Evolutionary conservation across 2,329 filamentous ascomycete genomes (phyloP).

Genomic region (Fusarium musae): DNA sequence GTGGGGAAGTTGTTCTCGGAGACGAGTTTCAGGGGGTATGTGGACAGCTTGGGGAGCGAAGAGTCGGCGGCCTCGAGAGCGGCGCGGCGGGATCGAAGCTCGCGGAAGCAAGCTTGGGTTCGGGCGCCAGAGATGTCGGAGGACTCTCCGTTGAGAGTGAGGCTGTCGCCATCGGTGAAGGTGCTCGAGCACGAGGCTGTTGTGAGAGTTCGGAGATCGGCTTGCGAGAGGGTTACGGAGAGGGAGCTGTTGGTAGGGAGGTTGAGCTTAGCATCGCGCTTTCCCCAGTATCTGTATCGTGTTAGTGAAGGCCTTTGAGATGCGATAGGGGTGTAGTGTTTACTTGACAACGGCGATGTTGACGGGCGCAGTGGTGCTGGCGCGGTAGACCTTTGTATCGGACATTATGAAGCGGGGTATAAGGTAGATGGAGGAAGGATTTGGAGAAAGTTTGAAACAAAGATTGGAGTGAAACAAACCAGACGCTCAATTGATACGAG

Average conservation of each 20-base stretch:
- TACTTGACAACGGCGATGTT: slow-evolving; percentile 99
- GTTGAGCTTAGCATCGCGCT: slow-evolving; percentile 92
- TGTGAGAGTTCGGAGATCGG: slow-evolving; percentile 93
- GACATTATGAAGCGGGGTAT: slow-evolving; percentile 52
- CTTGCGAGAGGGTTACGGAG: slow-evolving; percentile 94
- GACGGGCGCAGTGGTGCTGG: slow-evolving; percentile 95
- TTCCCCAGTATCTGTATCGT: slow-evolving; percentile 82
- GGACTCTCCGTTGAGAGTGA: slow-evolving; percentile 83
- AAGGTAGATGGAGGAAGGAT: not conserved
- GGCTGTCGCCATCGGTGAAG: slow-evolving; percentile 74
- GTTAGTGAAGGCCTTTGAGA: not conserved
- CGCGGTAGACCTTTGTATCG: slow-evolving; percentile 77
- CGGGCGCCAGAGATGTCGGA: slow-evolving; percentile 89
- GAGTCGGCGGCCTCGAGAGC: slow-evolving; percentile 77
- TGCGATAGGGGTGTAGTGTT: slow-evolving; percentile 34
- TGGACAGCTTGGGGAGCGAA: slow-evolving; percentile 83
- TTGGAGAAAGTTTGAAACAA: not conserved
- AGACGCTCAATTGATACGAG: slow-evolving; percentile 2
- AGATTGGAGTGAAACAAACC: not conserved
- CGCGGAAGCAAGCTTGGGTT: slow-evolving; percentile 93
- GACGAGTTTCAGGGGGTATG: slow-evolving; percentile 83
- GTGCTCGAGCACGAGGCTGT: slow-evolving; percentile 88
- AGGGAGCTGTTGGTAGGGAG: slow-evolving; percentile 98
- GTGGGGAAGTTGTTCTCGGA: slow-evolving; percentile 99
- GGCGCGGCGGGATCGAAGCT: slow-evolving; percentile 81